Conservation (phyloP, 139 green algal species). For the Chlamydomonas urium region DNA sequence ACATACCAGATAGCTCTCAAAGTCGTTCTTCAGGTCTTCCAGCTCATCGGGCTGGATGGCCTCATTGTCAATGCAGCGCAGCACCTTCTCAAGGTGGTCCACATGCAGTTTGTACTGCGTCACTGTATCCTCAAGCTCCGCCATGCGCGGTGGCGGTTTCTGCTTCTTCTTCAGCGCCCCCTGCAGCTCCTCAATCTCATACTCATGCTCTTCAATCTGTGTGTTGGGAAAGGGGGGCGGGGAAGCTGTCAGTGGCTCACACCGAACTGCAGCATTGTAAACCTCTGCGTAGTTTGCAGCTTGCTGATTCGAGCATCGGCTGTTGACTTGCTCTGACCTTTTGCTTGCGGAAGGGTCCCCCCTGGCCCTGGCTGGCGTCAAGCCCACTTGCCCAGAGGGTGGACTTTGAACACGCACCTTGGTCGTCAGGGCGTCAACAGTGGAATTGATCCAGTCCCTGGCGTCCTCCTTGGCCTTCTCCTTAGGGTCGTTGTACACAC, state of each 20-base stretch:
- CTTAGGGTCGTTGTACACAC: constrained; percentile 66
- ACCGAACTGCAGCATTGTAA: too few species aligned
- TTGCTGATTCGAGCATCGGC: too few species aligned
- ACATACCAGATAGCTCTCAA: constrained; percentile 80
- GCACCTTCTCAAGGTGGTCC: constrained; percentile 39
- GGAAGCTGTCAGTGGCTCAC: too few species aligned
- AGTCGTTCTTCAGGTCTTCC: constrained; percentile 69
- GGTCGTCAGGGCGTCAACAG: constrained; percentile 70
- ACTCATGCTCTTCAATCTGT: constrained; percentile 89
- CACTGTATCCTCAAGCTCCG: constrained; percentile 52
- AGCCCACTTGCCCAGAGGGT: too few species aligned
- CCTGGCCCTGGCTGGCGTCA: too few species aligned
- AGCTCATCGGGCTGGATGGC: constrained; percentile 70
- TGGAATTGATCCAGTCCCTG: constrained; percentile 88
- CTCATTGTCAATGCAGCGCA: constrained; percentile 98
- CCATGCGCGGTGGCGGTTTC: constrained; percentile 58
- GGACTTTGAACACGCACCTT: constrained; percentile 50
- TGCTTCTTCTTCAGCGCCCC: constrained; percentile 64
- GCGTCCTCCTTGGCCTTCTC: constrained; percentile 78
- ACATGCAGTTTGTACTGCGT: constrained; percentile 28
- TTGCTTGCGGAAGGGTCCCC: too few species aligned
- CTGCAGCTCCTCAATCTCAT: constrained; percentile 83
- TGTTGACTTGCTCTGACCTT: too few species aligned
- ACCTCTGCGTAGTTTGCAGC: too few species aligned
- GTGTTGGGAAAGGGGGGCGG: too few species aligned